Percentiles rank a stretch among this genome's conserved stretches.
Evolutionary conservation across 163 green algal genomes (phyloP).

Genomic region (Chlamydomonas reinhardtii): DNA sequence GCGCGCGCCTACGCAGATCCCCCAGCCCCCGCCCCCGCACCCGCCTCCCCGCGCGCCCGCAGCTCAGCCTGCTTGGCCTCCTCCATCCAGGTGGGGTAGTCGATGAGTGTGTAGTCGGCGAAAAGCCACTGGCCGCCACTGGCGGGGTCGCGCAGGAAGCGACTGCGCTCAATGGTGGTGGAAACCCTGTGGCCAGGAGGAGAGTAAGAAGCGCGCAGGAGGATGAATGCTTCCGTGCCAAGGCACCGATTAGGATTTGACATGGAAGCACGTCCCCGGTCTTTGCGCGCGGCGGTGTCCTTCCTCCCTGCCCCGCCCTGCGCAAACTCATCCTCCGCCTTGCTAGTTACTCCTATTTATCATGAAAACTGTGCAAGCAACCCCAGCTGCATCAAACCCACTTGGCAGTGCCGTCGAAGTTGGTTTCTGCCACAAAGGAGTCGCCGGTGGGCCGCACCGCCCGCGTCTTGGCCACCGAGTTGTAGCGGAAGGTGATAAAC

Average conservation of each 20-base stretch:
- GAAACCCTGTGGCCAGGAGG: background rate
- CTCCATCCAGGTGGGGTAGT: constrained; percentile 42
- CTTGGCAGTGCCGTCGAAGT: constrained; percentile 19
- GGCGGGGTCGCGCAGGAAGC: constrained; percentile 5
- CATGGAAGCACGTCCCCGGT: no score
- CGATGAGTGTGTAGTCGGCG: constrained; percentile 38
- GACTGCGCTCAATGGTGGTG: constrained; percentile 11
- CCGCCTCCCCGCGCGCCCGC: background rate
- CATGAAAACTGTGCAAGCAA: no score
- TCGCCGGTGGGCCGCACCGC: background rate
- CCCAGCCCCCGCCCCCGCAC: background rate
- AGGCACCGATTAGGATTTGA: no score
- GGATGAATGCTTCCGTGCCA: no score
- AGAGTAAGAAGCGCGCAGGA: no score
- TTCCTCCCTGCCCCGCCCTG: no score
- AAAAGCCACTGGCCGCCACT: constrained; percentile 6
- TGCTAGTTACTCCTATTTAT: no score
- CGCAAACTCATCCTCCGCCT: no score
- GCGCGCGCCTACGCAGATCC: no score
- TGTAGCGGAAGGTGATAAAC: constrained; percentile 41
- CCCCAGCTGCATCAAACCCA: no score
- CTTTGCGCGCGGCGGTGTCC: no score
- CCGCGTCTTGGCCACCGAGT: background rate
- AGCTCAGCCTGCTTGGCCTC: constrained; percentile 46
- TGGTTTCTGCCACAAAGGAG: background rate